Conservation (phyloP, 2,329 filamentous ascomycete genomes). For the Sclerotinia borealis region DNA sequence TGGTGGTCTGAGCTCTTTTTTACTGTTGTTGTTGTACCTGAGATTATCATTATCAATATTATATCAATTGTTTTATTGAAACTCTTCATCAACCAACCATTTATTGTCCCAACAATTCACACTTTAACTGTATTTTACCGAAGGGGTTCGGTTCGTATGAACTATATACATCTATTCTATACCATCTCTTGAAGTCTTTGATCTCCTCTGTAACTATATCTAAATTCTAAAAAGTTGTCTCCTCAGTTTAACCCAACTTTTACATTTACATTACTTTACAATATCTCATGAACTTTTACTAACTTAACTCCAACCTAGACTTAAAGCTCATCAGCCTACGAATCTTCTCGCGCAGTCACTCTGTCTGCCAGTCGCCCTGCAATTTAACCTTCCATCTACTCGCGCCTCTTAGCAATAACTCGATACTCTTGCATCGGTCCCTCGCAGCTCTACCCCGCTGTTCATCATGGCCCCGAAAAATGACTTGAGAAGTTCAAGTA, state of each 20-base stretch:
- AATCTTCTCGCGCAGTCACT: background rate
- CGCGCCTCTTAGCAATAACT: background rate
- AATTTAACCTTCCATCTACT: background rate
- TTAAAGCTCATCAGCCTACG: background rate
- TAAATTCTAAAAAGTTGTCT: background rate
- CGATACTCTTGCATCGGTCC: background rate
- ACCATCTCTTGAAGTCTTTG: background rate
- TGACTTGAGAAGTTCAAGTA: slow-evolving; percentile 14
- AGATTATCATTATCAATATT: background rate
- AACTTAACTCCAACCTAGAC: background rate
- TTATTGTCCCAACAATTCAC: background rate
- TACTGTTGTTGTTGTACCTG: too few species aligned
- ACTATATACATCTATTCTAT: background rate
- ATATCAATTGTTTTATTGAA: background rate
- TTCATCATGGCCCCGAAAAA: slow-evolving; percentile 29
- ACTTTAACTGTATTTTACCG: background rate
- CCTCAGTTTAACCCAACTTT: background rate
- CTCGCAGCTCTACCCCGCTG: background rate
- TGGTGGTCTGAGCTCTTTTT: background rate
- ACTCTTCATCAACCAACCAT: background rate
- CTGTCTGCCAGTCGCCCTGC: background rate
- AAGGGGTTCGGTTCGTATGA: background rate
- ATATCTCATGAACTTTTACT: background rate
- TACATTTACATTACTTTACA: background rate
- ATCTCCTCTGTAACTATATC: background rate